Evolutionary conservation across 129 eudicot genomes (phyloP).

Genomic region (Arctium minus): DNA sequence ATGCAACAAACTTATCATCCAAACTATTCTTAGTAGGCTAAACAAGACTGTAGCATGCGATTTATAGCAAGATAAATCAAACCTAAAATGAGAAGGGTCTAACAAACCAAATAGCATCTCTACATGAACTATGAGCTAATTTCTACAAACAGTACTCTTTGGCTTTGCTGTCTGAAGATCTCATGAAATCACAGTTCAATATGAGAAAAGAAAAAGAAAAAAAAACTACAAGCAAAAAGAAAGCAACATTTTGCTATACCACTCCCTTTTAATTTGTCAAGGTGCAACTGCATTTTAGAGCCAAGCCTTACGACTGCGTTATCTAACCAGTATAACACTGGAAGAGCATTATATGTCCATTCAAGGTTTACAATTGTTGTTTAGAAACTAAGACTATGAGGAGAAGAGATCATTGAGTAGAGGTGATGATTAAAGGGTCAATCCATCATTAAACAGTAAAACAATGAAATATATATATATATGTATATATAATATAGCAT

Average conservation of each 20-base stretch:
- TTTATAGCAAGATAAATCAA: too few relatives aligned
- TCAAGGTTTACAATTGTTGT: not conserved
- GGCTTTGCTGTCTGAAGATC: not conserved
- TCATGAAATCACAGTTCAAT: not conserved
- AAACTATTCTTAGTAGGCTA: not conserved
- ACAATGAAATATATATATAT: too few relatives aligned
- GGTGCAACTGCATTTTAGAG: not conserved
- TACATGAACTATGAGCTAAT: not conserved
- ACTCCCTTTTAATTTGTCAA: too few relatives aligned
- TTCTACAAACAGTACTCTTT: not conserved
- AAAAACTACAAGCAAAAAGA: not conserved
- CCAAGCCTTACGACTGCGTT: too few relatives aligned
- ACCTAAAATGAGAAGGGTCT: not conserved
- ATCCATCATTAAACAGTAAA: too few relatives aligned
- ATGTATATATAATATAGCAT: too few relatives aligned
- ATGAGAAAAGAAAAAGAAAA: not conserved
- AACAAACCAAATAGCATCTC: not conserved
- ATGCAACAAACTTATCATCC: not conserved
- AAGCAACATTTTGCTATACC: too few relatives aligned
- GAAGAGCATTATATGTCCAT: too few relatives aligned
- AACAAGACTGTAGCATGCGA: not conserved
- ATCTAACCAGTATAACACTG: too few relatives aligned
- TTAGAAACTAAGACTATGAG: not conserved
- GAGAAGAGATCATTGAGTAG: not conserved
- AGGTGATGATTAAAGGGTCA: not conserved